Percentiles rank a stretch among this genome's conserved stretches.
Conservation (phyloP, 1,139 yeast genomes). For the Kazachstania sp. region DNA sequence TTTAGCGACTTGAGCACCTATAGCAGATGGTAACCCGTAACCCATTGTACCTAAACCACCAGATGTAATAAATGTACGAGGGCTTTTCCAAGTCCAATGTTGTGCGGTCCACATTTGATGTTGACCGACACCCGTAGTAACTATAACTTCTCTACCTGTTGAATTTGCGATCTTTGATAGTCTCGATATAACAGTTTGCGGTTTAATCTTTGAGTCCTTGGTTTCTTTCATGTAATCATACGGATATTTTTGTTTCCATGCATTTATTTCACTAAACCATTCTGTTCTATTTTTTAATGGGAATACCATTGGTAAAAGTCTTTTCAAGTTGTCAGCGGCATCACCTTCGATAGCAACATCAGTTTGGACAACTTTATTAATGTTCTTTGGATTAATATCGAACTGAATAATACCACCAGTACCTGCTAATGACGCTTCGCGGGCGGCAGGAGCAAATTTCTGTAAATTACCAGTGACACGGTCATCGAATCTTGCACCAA, state of each 20-base stretch:
- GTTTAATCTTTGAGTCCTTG: conserved; percentile 76
- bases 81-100: conserved; percentile 85
- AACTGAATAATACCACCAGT: conserved; percentile 96
- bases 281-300: conserved; percentile 58
- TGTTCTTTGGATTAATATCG: conserved; percentile 92
- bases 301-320: conserved; percentile 62
- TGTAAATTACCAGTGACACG: conserved; percentile 86
- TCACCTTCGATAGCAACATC: conserved; percentile 97
- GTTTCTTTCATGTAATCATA: conserved; percentile 70
- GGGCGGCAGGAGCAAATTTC: conserved; percentile 91
- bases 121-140: conserved; percentile 98
- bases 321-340: conserved; percentile 66
- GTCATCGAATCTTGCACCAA: conserved; percentile 97
- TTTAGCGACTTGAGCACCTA: conserved; percentile 94
- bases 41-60: conserved; percentile 99
- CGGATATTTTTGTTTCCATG: conserved; percentile 85
- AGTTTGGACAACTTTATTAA: conserved; percentile 94
- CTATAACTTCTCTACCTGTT: conserved; percentile 64
- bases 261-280: conserved; percentile 67
- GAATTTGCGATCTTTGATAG: conserved; percentile 62
- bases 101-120: conserved; percentile 99
- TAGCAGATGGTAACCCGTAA: conserved; percentile 92
- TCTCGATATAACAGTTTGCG: conserved; percentile 81
- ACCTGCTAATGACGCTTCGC: conserved; percentile 73
- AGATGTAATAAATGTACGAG: conserved; percentile 88